Base-by-base conservation (phyloP, 2,329 filamentous ascomycete genomes). In the Talaromyces piceae region DNA sequence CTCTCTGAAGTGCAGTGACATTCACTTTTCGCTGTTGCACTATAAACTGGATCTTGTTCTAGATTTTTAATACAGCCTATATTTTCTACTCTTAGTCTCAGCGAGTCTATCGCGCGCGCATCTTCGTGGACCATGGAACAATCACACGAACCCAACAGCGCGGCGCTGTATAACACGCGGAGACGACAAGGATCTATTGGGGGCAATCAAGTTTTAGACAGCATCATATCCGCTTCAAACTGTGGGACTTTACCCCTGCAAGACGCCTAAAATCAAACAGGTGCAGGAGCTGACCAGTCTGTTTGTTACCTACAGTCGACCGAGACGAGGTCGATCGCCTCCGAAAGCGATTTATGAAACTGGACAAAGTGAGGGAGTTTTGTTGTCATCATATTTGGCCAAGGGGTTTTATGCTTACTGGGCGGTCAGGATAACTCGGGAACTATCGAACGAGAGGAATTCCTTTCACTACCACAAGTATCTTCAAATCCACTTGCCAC, bases 391-490 rank as follows among this genome's bases (percentile, higher is more conserved):
- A 25, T 23, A 13, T 16, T 3, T 27, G 12, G 27, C 23, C 13
- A n/a, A 49, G 31, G 41, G n/a, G n/a, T n/a, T n/a, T n/a, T n/a
- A n/a, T n/a, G 22, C 47, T 56, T 45, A 56, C 41, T 23, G 57
- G 41, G n/a, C n/a, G n/a, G 25, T 18, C 59, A 96, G 91, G 91
- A 98, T 71, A 94, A 94, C 75, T 96, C 91, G 12, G 93, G 93
- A 61, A 97, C 93, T 45, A 95, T 98, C 73, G 93, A 98, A 73
- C 90, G 93, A 65, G 91, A 97, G 68, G 93, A 98, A 71, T 98
- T 98, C 72, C 84, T 98, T 59, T 93, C 88, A 64, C 83, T 98
- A 54, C 93, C 93, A 30, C 93, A 97, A 75, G 95, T 98, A 68
- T 95, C 90, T 51, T 95, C 91, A 45, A 98, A 98, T 73, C 93